Evolutionary conservation across 768 basidiomycete genomes (phyloP).

Genomic region (Naganishia friedmannii): DNA sequence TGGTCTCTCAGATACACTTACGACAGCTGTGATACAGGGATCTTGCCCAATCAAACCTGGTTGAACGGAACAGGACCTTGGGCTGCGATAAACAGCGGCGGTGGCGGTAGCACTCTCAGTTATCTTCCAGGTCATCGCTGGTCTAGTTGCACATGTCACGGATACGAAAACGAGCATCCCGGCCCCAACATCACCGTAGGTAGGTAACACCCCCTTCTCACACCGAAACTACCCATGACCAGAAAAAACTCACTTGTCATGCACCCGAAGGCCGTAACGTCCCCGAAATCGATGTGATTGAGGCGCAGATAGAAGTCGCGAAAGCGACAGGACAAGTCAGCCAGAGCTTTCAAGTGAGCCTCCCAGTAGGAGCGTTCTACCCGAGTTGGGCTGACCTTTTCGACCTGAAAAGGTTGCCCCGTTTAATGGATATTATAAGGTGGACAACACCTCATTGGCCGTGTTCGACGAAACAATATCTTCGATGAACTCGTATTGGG

Average conservation of each 20-base stretch:
- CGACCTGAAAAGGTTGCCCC: too few species aligned
- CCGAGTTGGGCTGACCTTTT: too few species aligned
- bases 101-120: slow-evolving; percentile 45
- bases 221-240: too few species aligned
- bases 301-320: slow-evolving; percentile 74
- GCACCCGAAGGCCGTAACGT: slow-evolving; percentile 57
- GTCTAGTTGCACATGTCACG: slow-evolving; percentile 80
- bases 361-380: too few species aligned
- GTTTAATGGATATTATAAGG: slow-evolving; percentile 57
- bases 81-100: slow-evolving; percentile 46
- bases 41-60: slow-evolving; percentile 47
- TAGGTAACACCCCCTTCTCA: slow-evolving; percentile 33
- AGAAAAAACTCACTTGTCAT: too few species aligned
- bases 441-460: slow-evolving; percentile 45
- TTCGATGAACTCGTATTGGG: slow-evolving; percentile 53
- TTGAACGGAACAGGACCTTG: slow-evolving; percentile 40
- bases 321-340: slow-evolving; percentile 58
- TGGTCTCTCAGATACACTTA: slow-evolving; percentile 39
- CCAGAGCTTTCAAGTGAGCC: slow-evolving; percentile 73
- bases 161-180: slow-evolving; percentile 69
- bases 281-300: slow-evolving; percentile 90
- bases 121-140: slow-evolving; percentile 51
- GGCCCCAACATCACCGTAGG: slow-evolving; percentile 67
- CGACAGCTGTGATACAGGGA: slow-evolving; percentile 48
- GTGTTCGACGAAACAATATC: slow-evolving; percentile 49